Evolutionary conservation across 495 filamentous ascomycete species (phyloP).

Genomic region (Geopyxis carbonaria): DNA sequence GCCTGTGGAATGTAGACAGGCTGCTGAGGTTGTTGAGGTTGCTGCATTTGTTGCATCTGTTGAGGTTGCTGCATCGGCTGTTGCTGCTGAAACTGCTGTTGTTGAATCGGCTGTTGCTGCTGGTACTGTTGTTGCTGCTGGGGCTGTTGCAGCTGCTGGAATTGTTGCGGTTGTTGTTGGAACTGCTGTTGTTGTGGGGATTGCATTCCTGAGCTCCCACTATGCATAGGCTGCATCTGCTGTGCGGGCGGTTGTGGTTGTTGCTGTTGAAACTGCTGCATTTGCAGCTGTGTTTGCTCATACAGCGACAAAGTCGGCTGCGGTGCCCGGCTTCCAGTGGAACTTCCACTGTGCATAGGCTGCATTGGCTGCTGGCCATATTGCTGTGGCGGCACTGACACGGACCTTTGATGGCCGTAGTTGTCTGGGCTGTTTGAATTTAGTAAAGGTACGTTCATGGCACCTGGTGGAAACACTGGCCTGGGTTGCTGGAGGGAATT

Average conservation of each 20-base stretch:
- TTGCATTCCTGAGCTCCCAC: too few relatives aligned
- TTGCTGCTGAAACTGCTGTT: neutral
- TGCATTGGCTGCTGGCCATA: neutral
- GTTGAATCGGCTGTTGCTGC: neutral
- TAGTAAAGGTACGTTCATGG: slow-evolving; percentile 2
- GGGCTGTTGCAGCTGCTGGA: neutral
- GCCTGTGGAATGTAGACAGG: too few relatives aligned
- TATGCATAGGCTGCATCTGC: too few relatives aligned
- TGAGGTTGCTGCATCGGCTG: neutral
- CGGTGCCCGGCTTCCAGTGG: neutral
- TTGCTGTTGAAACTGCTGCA: neutral
- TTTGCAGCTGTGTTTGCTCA: slow-evolving; percentile 1
- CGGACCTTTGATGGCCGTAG: too few relatives aligned
- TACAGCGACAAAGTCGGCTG: neutral
- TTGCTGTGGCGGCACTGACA: slow-evolving; percentile 2
- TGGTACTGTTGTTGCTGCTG: slow-evolving; percentile 2
- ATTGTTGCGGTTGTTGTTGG: slow-evolving; percentile 2
- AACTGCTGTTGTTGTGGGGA: neutral
- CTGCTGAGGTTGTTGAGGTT: neutral
- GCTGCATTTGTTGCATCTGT: neutral
- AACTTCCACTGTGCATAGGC: neutral
- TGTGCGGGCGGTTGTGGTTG: neutral
- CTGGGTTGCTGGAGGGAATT: slow-evolving; percentile 1
- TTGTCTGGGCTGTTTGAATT: too few relatives aligned
- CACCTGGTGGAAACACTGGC: slow-evolving; percentile 1